Evolutionary conservation across 2,329 filamentous ascomycete genomes (phyloP), one percentile per base, ranked within the genome.

Genomic region (Aureobasidium lini): DNA sequence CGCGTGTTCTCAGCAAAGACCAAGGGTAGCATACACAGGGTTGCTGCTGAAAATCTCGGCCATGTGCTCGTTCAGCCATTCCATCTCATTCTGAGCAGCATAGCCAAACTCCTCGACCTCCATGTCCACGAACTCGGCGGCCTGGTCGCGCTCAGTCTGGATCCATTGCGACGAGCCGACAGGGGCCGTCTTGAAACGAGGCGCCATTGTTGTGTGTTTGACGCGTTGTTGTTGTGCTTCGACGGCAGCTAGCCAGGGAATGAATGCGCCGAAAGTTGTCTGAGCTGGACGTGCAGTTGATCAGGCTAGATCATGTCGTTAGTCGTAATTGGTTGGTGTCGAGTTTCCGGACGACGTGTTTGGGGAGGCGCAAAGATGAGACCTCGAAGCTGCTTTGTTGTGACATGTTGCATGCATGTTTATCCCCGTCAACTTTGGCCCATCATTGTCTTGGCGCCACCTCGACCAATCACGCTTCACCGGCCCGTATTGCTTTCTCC

Each of bases 41-140:
- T 91, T 88, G 67, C 87, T 85, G 68, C 86, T 87, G 72, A 97
- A 95, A 69, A 99, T 90, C 64, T 95, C 90, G 52, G 85, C 84
- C 93, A 99, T 96, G 73, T 99, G 94, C 76, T 97, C 94, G 70
- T 99, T 97, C 67, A 99, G 79, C 94, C 94, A 99, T 71, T 97
- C 92, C 69, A 97, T 79, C 73, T 99, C 94, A 75, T 97, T 95
- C 61, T 89, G 85, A 63, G 90, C 92, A 32, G 91, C 90, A 75
- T 89, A 97, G 44, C 89, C 84, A 70, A 97, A 95, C 75, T 99
- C 95, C 66, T 97, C 93, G 58, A 89, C 83, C 73, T 97, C 94
- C 59, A 90, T 83, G 48, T 87, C 81, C 15, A 88, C 82, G 63
- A 96, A 85, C 64, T 89, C 83, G 58, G 85, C 77, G 13, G 90